Evolutionary conservation across 352 stramenopile species (phyloP).

Genomic region (Pythium oligandrum): DNA sequence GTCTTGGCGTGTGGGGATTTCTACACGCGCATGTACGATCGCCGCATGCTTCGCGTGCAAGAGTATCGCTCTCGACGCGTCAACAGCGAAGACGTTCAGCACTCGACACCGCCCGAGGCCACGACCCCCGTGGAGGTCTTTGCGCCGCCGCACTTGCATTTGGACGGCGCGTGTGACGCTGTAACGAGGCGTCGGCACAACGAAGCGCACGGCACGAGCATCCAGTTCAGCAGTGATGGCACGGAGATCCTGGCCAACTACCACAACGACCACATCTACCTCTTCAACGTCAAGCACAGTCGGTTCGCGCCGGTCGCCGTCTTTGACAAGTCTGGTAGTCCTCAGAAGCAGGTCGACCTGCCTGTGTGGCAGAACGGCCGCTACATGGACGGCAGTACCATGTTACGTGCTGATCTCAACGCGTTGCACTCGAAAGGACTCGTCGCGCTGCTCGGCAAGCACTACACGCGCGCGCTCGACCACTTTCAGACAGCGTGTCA

Average conservation of each 20-base stretch:
- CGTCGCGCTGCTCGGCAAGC: conserved; percentile 20
- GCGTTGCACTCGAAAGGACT: conserved; percentile 23
- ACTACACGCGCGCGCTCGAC: conserved; percentile 36
- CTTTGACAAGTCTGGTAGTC: neutral
- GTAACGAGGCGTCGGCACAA: conserved; percentile 40
- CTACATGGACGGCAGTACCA: neutral
- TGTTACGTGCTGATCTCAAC: conserved; percentile 17
- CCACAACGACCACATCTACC: conserved; percentile 84
- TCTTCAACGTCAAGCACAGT: conserved; percentile 51
- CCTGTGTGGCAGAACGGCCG: neutral
- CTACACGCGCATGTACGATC: conserved; percentile 75
- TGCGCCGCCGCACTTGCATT: conserved; percentile 68
- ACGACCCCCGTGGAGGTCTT: conserved; percentile 64
- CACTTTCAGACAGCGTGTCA: conserved; percentile 10
- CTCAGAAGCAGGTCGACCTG: neutral
- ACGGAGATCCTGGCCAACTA: conserved; percentile 73
- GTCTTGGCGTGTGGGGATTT: conserved; percentile 73
- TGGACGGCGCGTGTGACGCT: conserved; percentile 43
- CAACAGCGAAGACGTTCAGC: conserved; percentile 10
- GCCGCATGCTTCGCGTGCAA: conserved; percentile 69
- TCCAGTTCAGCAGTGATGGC: conserved; percentile 73
- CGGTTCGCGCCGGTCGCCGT: conserved; percentile 1
- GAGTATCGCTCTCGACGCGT: conserved; percentile 5
- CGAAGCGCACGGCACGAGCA: conserved; percentile 68
- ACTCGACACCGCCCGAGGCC: conserved; percentile 12